Evolutionary conservation across 2,329 filamentous ascomycete genomes (phyloP).

Genomic region (Aureobasidium vineae): DNA sequence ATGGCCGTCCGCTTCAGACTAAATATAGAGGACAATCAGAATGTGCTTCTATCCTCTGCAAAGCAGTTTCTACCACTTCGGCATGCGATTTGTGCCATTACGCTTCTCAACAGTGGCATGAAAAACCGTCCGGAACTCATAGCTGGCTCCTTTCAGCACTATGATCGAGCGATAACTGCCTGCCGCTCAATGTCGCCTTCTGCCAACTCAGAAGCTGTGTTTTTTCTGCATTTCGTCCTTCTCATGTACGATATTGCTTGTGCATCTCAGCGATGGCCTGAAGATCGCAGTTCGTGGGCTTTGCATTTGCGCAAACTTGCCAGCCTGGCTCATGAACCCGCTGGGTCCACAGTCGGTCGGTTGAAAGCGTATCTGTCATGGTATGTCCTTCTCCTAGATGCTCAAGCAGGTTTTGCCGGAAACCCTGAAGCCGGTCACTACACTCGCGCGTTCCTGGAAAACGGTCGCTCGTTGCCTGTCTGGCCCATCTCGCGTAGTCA

Average conservation of each 20-base stretch:
- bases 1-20: conserved; percentile 26
- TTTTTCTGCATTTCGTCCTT: conserved; percentile 19
- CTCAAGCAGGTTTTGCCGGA: conserved; percentile 25
- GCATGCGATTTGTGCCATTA: conserved; percentile 20
- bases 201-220: neutral
- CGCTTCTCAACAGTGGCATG: conserved; percentile 14
- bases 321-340: neutral
- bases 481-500: conserved; percentile 13
- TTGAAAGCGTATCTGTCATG: conserved; percentile 47
- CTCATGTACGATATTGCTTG: conserved; percentile 19
- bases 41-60: conserved; percentile 21
- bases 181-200: conserved; percentile 39
- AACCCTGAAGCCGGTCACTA: conserved; percentile 27
- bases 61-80: conserved; percentile 20
- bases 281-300: conserved; percentile 12
- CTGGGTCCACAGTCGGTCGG: neutral
- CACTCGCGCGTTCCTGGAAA: conserved; percentile 22
- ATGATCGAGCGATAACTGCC: conserved; percentile 19
- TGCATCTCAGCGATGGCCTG: conserved; percentile 22
- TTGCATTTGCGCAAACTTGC: conserved; percentile 21
- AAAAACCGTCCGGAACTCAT: conserved; percentile 27
- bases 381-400: conserved; percentile 55
- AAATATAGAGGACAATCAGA: conserved; percentile 25
- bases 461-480: conserved; percentile 14
- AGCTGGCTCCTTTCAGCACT: conserved; percentile 17